These are phyloP conservation scores for Gracilaria gracilis DNA, from an alignment of 23 red algal genomes.

Conservation along the genomic window DNA sequence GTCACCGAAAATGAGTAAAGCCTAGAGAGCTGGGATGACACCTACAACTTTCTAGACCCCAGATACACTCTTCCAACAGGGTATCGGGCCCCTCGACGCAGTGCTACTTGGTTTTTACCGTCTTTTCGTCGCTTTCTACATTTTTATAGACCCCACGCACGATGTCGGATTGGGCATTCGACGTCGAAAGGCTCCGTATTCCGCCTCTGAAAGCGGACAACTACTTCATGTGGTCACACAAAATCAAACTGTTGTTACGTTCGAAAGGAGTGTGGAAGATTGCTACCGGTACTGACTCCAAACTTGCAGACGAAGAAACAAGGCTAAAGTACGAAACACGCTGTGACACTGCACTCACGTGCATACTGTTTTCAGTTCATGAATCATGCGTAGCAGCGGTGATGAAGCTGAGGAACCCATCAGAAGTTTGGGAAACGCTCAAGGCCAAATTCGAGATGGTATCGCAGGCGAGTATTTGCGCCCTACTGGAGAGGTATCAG, in stretches of 20 bases:
- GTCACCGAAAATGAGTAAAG: too few species aligned
- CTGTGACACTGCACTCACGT: background rate
- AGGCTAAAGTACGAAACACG: background rate
- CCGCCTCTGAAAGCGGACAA: conserved; percentile 1
- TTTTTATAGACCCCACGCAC: too few species aligned
- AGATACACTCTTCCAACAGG: too few species aligned
- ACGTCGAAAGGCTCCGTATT: background rate
- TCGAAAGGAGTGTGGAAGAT: too few species aligned
- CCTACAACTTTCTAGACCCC: too few species aligned
- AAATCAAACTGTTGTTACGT: background rate
- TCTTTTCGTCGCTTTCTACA: too few species aligned
- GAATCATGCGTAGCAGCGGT: conserved; percentile 16
- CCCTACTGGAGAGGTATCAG: background rate
- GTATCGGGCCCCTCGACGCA: too few species aligned
- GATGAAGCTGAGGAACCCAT: background rate
- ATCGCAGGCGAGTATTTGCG: background rate
- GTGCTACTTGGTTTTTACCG: too few species aligned
- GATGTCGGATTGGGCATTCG: too few species aligned
- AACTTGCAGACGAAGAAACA: too few species aligned
- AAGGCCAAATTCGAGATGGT: background rate
- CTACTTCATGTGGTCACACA: conserved; percentile 19
- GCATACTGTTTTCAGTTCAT: conserved; percentile 13
- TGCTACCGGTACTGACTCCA: too few species aligned
- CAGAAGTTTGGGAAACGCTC: background rate
- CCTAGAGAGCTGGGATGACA: too few species aligned